These are phyloP conservation scores for Ramaria sp. DNA, from an alignment of 768 basidiomycete species.

Conservation along the genomic window DNA sequence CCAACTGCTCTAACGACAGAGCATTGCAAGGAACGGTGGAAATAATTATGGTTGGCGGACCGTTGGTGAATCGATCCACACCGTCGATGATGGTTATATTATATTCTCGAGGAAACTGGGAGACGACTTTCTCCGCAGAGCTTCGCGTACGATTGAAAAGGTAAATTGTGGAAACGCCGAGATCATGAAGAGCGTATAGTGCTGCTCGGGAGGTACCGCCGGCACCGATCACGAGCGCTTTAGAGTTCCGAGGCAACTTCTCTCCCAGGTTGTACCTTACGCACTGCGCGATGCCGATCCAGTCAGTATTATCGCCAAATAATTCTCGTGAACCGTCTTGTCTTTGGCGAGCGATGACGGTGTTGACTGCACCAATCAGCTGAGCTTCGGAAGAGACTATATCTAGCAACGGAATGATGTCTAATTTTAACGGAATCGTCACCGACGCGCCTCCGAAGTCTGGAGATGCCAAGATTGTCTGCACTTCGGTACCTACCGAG, in stretches of 20 bases:
- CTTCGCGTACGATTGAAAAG: slow-evolving; percentile 75
- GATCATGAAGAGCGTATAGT: slow-evolving; percentile 70
- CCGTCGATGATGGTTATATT: slow-evolving; percentile 48
- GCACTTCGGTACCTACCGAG: slow-evolving; percentile 53
- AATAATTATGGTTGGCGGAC: slow-evolving; percentile 63
- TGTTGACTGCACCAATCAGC: slow-evolving; percentile 92
- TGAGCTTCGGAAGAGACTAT: slow-evolving; percentile 69
- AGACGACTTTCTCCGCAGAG: slow-evolving; percentile 62
- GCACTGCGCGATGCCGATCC: slow-evolving; percentile 71
- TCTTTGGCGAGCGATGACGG: slow-evolving; percentile 50
- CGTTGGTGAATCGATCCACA: slow-evolving; percentile 41
- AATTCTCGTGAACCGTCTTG: slow-evolving; percentile 39
- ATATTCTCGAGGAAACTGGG: slow-evolving; percentile 53
- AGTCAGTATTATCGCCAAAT: slow-evolving; percentile 93
- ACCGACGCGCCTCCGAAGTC: slow-evolving; percentile 94
- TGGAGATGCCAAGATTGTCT: slow-evolving; percentile 44
- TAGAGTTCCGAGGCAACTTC: slow-evolving; percentile 25
- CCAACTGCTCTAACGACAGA: slow-evolving; percentile 32
- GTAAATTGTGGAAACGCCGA: slow-evolving; percentile 65
- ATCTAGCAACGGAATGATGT: slow-evolving; percentile 78
- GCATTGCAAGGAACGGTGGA: slow-evolving; percentile 76
- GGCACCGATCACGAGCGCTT: slow-evolving; percentile 83
- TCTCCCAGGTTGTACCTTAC: slow-evolving; percentile 34
- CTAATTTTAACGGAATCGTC: slow-evolving; percentile 92
- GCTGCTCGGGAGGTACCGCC: slow-evolving; percentile 94